Conservation (phyloP, 2,329 filamentous ascomycete species). For the Pseudopithomyces maydicus region DNA sequence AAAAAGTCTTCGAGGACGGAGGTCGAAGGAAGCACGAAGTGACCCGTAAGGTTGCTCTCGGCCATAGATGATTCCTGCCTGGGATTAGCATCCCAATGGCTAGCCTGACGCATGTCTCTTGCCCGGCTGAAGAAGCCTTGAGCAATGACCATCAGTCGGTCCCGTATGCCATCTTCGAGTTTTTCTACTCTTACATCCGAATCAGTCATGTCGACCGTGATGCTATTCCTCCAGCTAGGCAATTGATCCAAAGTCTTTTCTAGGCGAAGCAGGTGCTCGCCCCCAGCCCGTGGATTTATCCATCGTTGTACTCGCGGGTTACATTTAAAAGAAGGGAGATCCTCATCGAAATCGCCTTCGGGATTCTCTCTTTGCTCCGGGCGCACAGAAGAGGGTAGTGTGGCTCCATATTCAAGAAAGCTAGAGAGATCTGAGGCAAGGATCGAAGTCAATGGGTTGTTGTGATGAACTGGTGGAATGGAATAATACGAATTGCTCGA, state of each 20-base stretch:
- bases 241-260: conserved; percentile 11
- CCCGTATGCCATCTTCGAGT: conserved; percentile 59
- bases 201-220: conserved; percentile 52
- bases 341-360: conserved; percentile 25
- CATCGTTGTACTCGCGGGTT: conserved; percentile 48
- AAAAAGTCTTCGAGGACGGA: conserved; percentile 62
- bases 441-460: not conserved
- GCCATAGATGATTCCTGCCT: not conserved
- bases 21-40: conserved; percentile 57
- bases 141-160: conserved; percentile 54
- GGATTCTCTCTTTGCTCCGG: not conserved
- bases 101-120: conserved; percentile 5
- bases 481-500: not conserved
- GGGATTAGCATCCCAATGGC: not conserved
- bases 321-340: conserved; percentile 55
- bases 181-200: conserved; percentile 44
- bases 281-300: conserved; percentile 6
- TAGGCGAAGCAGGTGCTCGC: conserved; percentile 44
- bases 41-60: conserved; percentile 45
- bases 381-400: not conserved
- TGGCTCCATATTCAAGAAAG: not conserved
- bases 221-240: conserved; percentile 40
- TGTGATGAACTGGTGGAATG: too few relatives aligned
- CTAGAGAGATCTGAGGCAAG: not conserved
- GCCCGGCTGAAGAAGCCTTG: conserved; percentile 13